Base-by-base conservation (phyloP, 345 rosid genomes). In the Rhizophora apiculata region DNA sequence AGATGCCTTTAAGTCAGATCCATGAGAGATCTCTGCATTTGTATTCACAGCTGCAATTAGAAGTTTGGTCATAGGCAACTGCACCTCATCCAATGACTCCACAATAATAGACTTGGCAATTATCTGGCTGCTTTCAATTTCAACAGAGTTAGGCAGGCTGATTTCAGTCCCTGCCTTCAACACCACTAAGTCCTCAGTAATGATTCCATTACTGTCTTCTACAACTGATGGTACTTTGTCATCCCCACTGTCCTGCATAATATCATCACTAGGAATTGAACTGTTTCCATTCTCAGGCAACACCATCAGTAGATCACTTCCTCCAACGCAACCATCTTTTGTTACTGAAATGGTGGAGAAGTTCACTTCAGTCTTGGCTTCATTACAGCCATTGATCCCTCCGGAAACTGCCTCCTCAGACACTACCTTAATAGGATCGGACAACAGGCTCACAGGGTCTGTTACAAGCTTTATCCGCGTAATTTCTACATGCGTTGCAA, bases 81-180 rank as follows among this genome's bases (percentile, higher is more conserved):
- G 84, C 69, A 85, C 87, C 71, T 82, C 77, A 70, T 79, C 74
- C 18, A 89, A 76, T 70, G 82, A 87, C 43, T 84, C 87, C 73
- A 88, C 72, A 75, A 90, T 85, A 62, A 88, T 84, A 37, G 95
- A 90, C 63, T 83, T 80, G 13, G 92, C 89, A 63, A 86, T 80
- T 60, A 83, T 80, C 51, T 84, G 74, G 32, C 84, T 80, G 67
- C 68, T 77, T 73, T 86, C 88, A 39, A 81, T 78, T 59, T 81
- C 83, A 62, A 27, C 66, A 18, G 69, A 68, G 63, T 84, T 81
- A 19, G 82, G 85, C 78, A 89, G 80, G 65, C 77, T 84, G 67
- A 87, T 79, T 64, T 80, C 82, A 29, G 89, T 80, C 73, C 72
- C 81, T 48, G 84, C 80, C 70, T 83, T 75, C 80, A 86, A 81